Percentiles rank a stretch among this genome's conserved stretches.
These are phyloP conservation scores for Marasmius oreades DNA, from an alignment of 1,284 basidiomycete genomes.

Conservation along the genomic window DNA sequence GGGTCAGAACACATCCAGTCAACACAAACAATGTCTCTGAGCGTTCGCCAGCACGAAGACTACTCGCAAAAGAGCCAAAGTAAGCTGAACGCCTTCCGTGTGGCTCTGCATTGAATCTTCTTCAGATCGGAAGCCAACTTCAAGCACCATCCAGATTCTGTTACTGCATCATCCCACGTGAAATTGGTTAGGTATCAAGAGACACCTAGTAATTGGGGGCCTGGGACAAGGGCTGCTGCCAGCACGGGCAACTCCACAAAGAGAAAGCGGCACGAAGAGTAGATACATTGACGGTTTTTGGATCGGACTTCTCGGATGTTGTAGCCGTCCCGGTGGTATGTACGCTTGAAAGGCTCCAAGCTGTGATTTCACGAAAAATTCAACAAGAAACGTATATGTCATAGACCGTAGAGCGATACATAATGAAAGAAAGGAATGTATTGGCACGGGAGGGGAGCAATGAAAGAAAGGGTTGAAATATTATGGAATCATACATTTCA, in stretches of 20 bases:
- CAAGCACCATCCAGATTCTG: constrained; percentile 62
- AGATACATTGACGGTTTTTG: no score
- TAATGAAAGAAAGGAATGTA: neutral
- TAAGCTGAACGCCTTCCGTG: constrained; percentile 31
- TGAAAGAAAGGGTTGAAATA: neutral
- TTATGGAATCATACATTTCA: constrained; percentile 9
- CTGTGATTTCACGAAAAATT: no score
- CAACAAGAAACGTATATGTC: neutral
- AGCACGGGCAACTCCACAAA: constrained; percentile 48
- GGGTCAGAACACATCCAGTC: constrained; percentile 81
- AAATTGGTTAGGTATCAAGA: constrained; percentile 89
- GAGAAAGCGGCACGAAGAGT: constrained; percentile 18
- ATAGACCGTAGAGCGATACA: neutral
- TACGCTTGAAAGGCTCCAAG: no score
- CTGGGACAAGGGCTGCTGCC: constrained; percentile 57
- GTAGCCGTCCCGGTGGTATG: no score
- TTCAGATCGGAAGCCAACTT: constrained; percentile 70
- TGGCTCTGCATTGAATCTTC: neutral
- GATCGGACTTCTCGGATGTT: no score
- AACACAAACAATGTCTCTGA: constrained; percentile 77
- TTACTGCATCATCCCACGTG: constrained; percentile 55
- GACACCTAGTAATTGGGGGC: constrained; percentile 95
- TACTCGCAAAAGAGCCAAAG: constrained; percentile 69
- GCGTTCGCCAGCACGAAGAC: constrained; percentile 59
- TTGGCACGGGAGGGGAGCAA: neutral